Evolutionary conservation across 345 rosid genomes (phyloP).

Genomic region (Salix caprea): DNA sequence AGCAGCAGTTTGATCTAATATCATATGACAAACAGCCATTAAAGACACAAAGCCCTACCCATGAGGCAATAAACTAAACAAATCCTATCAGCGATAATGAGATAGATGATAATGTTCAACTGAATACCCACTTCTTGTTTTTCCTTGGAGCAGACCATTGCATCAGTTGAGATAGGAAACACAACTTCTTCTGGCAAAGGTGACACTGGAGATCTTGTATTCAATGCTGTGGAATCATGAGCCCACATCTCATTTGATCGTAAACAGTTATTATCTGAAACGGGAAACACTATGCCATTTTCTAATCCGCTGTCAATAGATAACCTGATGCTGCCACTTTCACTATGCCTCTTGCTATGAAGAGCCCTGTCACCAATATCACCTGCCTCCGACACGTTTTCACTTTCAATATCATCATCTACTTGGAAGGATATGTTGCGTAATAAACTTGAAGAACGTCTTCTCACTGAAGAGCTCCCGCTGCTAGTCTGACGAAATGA

Average conservation of each 20-base stretch:
- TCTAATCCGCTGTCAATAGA: conserved; percentile 41
- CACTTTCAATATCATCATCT: conserved; percentile 49
- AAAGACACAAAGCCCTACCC: not conserved
- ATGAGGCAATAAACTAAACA: not conserved
- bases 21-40: not conserved
- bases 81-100: not conserved
- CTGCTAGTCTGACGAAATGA: conserved; percentile 44
- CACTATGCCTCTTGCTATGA: conserved; percentile 40
- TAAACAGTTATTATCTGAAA: conserved; percentile 23
- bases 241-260: conserved; percentile 19
- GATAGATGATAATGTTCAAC: not conserved
- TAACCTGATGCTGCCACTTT: conserved; percentile 37
- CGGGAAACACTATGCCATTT: conserved; percentile 28
- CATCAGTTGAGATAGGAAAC: conserved; percentile 48
- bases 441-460: conserved; percentile 43
- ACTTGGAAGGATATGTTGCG: conserved; percentile 21
- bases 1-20: not conserved
- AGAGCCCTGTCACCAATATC: conserved; percentile 83
- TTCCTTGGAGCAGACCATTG: conserved; percentile 30
- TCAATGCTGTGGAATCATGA: conserved; percentile 24
- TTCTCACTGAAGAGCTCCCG: conserved; percentile 43
- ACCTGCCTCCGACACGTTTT: conserved; percentile 80
- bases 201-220: conserved; percentile 25
- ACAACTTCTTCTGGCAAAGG: conserved; percentile 37
- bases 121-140: conserved; percentile 27